These are phyloP conservation scores for Phytopythium litorale DNA, from an alignment of 352 stramenopile genomes.

Conservation along the genomic window DNA sequence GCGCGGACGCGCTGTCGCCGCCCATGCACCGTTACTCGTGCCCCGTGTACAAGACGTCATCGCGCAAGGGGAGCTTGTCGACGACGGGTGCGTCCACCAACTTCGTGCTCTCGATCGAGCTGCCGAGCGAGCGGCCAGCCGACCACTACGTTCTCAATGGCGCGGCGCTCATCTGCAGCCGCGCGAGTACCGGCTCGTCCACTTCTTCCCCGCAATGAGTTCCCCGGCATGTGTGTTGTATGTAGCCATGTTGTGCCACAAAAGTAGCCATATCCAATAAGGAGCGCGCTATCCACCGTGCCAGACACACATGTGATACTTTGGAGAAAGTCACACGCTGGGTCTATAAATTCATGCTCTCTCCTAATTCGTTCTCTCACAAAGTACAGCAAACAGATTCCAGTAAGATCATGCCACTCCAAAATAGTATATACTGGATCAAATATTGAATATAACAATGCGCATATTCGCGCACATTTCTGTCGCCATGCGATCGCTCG, in stretches of 20 bases:
- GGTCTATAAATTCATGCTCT: too few species aligned
- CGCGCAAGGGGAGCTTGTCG: constrained; percentile 86
- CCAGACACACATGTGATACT: not conserved
- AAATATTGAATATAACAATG: too few species aligned
- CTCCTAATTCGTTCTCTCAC: too few species aligned
- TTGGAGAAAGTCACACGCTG: not conserved
- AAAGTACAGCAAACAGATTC: too few species aligned
- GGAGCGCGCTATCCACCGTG: not conserved
- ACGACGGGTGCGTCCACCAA: constrained; percentile 94
- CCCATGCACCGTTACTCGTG: constrained; percentile 66
- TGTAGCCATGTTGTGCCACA: constrained; percentile 4
- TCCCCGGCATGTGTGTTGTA: not conserved
- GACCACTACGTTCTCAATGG: constrained; percentile 90
- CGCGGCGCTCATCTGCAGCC: constrained; percentile 84
- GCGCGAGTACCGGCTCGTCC: not conserved
- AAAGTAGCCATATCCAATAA: not conserved
- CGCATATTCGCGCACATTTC: too few species aligned
- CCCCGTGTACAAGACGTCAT: constrained; percentile 90
- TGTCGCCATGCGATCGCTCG: too few species aligned
- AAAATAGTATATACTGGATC: too few species aligned
- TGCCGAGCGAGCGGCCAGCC: constrained; percentile 65
- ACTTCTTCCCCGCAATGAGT: not conserved
- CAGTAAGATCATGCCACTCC: too few species aligned
- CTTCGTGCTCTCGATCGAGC: constrained; percentile 88
- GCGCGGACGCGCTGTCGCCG: not conserved